These are phyloP conservation scores for Prunus davidiana DNA, from an alignment of 306 rosid genomes.

Conservation along the genomic window DNA sequence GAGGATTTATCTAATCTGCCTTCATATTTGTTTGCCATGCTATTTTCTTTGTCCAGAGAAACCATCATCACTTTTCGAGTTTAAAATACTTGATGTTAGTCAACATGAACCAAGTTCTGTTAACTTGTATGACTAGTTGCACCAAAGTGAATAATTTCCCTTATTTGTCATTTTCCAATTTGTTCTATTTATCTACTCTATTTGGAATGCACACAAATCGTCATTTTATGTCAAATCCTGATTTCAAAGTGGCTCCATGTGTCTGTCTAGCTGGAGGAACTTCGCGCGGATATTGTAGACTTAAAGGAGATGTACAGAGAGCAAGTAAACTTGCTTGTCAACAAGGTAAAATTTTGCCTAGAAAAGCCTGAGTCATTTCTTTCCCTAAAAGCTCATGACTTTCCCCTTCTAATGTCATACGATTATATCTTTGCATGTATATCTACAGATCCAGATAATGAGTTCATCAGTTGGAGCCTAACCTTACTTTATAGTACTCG, in stretches of 20 bases:
- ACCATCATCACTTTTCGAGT: background rate
- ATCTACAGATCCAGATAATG: conserved; percentile 41
- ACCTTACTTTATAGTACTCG: background rate
- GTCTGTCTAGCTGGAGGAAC: conserved; percentile 89
- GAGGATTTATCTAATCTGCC: background rate
- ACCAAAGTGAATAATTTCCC: background rate
- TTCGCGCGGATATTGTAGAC: conserved; percentile 96
- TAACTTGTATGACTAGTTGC: background rate
- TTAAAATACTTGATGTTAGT: background rate
- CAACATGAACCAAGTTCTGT: background rate
- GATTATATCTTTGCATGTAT: background rate
- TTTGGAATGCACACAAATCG: background rate
- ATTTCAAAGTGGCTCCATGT: conserved; percentile 33
- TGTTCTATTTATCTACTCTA: background rate
- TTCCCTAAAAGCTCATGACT: background rate
- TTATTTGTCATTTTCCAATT: background rate
- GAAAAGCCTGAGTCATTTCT: background rate
- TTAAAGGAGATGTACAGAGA: conserved; percentile 99
- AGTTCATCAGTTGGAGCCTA: conserved; percentile 22
- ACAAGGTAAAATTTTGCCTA: conserved; percentile 53
- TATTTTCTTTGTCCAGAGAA: background rate
- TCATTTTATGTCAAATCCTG: conserved; percentile 11
- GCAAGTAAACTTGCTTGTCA: conserved; percentile 95
- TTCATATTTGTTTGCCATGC: background rate
- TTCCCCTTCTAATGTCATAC: background rate